These are phyloP conservation scores for Hagleromyces aurorensis DNA, from an alignment of 805 yeast genomes.

Conservation along the genomic window DNA sequence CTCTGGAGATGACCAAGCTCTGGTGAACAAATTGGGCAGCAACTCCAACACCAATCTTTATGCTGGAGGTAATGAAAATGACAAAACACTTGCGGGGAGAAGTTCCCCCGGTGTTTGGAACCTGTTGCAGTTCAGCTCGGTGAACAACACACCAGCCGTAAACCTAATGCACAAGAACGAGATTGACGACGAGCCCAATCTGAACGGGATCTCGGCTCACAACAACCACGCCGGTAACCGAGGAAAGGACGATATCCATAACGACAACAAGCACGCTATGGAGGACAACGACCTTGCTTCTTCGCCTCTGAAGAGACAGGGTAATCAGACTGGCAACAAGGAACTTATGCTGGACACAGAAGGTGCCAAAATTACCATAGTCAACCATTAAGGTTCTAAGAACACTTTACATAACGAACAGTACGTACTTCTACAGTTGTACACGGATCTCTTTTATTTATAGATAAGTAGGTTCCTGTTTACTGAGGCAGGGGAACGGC, in stretches of 20 bases:
- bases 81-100: constrained; percentile 20
- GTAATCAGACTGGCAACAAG: constrained; percentile 8
- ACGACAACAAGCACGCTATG: constrained; percentile 3
- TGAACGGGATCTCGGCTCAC: constrained; percentile 3
- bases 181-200: constrained; percentile 7
- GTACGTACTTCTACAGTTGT: no score
- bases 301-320: constrained; percentile 23
- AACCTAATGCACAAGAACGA: constrained; percentile 9
- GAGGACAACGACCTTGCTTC: constrained; percentile 18
- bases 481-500: no score
- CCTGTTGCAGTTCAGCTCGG: constrained; percentile 67
- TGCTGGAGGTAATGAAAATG: constrained; percentile 8
- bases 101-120: constrained; percentile 90
- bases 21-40: constrained; percentile 5
- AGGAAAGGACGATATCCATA: constrained; percentile 1
- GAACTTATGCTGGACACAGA: constrained; percentile 27
- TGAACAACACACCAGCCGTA: constrained; percentile 30
- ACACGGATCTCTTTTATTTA: no score
- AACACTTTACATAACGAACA: background rate
- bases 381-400: constrained; percentile 13
- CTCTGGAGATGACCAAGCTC: constrained; percentile 13
- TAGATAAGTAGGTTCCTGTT: no score
- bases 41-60: constrained; percentile 2
- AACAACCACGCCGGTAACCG: constrained; percentile 2
- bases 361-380: constrained; percentile 26